Conservation (phyloP, 805 yeast species). For the Candida takata region DNA sequence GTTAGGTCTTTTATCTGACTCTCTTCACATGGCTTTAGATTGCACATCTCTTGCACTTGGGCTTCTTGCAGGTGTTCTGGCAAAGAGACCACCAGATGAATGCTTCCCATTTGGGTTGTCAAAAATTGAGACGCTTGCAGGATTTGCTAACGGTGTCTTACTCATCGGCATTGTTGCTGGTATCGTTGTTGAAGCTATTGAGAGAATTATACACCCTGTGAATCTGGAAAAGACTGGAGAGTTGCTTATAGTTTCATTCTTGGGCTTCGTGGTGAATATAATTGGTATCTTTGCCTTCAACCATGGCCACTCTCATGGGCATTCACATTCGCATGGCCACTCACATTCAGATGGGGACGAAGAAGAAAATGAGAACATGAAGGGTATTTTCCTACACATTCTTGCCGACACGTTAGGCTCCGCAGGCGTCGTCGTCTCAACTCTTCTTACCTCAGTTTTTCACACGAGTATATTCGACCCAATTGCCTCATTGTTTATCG, state of each 20-base stretch:
- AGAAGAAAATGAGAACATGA: constrained; percentile 64
- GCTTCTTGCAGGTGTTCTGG: constrained; percentile 68
- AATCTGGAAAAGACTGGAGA: constrained; percentile 74
- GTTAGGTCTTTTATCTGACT: constrained; percentile 83
- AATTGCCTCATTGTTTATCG: constrained; percentile 82
- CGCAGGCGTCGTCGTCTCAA: constrained; percentile 92
- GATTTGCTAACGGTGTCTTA: constrained; percentile 89
- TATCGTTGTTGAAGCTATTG: constrained; percentile 79
- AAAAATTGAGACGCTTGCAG: constrained; percentile 86
- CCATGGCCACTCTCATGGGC: constrained; percentile 43
- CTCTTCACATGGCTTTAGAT: constrained; percentile 94
- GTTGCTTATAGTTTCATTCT: constrained; percentile 70
- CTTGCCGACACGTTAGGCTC: constrained; percentile 96
- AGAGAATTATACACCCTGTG: constrained; percentile 74
- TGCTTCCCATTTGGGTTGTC: constrained; percentile 80
- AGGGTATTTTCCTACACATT: constrained; percentile 89
- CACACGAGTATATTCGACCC: constrained; percentile 81
- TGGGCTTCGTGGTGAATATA: constrained; percentile 83
- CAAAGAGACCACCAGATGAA: constrained; percentile 54
- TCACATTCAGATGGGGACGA: constrained; percentile 27
- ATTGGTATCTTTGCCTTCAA: constrained; percentile 94
- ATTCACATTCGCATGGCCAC: constrained; percentile 36
- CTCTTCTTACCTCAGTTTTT: constrained; percentile 64
- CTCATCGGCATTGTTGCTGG: constrained; percentile 85
- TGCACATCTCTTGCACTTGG: constrained; percentile 89